Percentiles rank a stretch among this genome's conserved stretches.
Conservation (phyloP, 2,329 filamentous ascomycete genomes). For the Colletotrichum cuscutae region DNA sequence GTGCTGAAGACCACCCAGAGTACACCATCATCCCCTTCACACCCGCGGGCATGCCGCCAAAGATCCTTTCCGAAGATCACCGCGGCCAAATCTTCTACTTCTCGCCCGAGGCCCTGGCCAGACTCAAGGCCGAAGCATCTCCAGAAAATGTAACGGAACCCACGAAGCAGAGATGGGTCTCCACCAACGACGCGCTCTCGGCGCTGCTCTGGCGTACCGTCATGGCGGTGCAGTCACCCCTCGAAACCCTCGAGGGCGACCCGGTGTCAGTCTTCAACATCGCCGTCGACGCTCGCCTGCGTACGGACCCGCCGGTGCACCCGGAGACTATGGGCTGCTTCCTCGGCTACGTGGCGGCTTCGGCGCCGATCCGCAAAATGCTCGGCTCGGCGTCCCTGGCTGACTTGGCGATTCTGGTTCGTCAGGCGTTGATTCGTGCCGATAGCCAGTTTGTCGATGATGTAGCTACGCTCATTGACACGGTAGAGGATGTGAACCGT, state of each 20-base stretch:
- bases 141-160: constrained; percentile 41
- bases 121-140: constrained; percentile 44
- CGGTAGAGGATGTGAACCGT: constrained; percentile 44
- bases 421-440: constrained; percentile 44
- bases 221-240: constrained; percentile 31
- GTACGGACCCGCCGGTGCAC: constrained; percentile 47
- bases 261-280: constrained; percentile 49
- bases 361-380: constrained; percentile 43
- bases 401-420: constrained; percentile 46
- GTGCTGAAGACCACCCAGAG: constrained; percentile 44
- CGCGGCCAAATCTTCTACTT: constrained; percentile 46
- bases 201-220: constrained; percentile 28
- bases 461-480: constrained; percentile 44
- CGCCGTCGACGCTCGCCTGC: constrained; percentile 48
- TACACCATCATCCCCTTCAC: constrained; percentile 44
- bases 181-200: constrained; percentile 39
- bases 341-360: constrained; percentile 47
- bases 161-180: constrained; percentile 38
- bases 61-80: constrained; percentile 44
- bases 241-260: constrained; percentile 36
- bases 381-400: constrained; percentile 42
- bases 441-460: constrained; percentile 45
- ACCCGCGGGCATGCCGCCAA: constrained; percentile 42
- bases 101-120: constrained; percentile 40
- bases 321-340: constrained; percentile 50